A percentile compares a stretch with the other conserved stretches of the same genome.
Conservation (phyloP, 768 basidiomycete species). For the Harrya chromipes region DNA sequence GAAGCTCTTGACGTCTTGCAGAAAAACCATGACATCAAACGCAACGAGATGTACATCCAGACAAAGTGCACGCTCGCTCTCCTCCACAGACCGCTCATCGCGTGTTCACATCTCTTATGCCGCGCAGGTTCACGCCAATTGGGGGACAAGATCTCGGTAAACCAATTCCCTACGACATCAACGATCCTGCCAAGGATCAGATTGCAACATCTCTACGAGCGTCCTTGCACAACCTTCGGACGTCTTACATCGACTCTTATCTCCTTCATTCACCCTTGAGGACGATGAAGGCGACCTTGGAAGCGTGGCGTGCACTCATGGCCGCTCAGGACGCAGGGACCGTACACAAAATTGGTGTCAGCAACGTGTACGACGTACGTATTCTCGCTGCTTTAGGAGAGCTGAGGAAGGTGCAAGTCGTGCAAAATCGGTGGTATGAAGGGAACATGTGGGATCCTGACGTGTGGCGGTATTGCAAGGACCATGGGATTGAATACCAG, state of each 20-base stretch:
- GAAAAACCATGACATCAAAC: conserved; percentile 55
- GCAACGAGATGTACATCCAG: conserved; percentile 74
- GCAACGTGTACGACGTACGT: conserved; percentile 69
- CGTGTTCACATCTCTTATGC: background rate
- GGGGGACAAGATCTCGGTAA: conserved; percentile 67
- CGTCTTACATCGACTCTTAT: conserved; percentile 74
- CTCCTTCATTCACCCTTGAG: conserved; percentile 74
- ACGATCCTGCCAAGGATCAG: conserved; percentile 52
- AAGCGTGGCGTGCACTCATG: conserved; percentile 66
- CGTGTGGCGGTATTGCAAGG: conserved; percentile 62
- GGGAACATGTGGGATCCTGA: conserved; percentile 72
- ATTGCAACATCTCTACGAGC: conserved; percentile 56
- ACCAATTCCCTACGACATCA: conserved; percentile 71
- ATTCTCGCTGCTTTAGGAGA: conserved; percentile 51
- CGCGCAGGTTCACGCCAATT: conserved; percentile 65
- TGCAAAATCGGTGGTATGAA: conserved; percentile 86
- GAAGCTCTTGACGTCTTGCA: conserved; percentile 59
- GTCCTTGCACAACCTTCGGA: conserved; percentile 67
- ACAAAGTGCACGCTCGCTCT: conserved; percentile 55
- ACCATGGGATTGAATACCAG: conserved; percentile 71
- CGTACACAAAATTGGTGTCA: conserved; percentile 65
- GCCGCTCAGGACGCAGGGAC: conserved; percentile 62
- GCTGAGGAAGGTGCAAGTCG: conserved; percentile 61
- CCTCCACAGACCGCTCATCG: background rate
- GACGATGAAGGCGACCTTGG: conserved; percentile 55